Conservation (phyloP, 2,329 filamentous ascomycete species). For the Botryotinia convoluta region DNA sequence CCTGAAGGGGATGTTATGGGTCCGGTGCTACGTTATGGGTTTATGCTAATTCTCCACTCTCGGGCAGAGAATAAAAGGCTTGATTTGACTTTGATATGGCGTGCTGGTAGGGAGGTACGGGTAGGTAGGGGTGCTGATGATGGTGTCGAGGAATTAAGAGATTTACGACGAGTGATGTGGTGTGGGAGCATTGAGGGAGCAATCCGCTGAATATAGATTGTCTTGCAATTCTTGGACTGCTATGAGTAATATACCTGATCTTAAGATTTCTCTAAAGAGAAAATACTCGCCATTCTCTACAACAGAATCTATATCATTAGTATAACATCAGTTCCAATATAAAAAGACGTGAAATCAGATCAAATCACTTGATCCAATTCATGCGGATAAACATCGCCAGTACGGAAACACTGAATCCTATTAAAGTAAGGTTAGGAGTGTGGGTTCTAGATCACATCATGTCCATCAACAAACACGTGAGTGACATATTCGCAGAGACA, state of each 20-base stretch:
- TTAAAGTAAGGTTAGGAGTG: background rate
- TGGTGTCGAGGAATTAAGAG: background rate
- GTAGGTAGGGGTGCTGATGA: background rate
- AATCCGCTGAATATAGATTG: background rate
- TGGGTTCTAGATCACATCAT: background rate
- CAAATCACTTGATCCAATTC: background rate
- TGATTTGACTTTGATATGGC: background rate
- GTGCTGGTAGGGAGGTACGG: background rate
- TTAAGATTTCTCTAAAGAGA: background rate
- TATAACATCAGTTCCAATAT: background rate
- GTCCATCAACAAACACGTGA: background rate
- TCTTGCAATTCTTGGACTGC: background rate
- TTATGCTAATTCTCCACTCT: background rate
- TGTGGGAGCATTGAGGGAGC: background rate
- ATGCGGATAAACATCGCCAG: background rate
- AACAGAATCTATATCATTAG: background rate
- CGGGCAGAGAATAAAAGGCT: background rate
- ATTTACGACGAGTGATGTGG: background rate
- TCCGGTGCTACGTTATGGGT: background rate
- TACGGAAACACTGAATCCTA: background rate
- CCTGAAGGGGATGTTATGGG: background rate
- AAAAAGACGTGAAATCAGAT: background rate
- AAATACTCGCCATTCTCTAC: background rate
- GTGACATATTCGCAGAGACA: background rate
- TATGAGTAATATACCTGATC: background rate